Evolutionary conservation across 1,139 yeast genomes (phyloP).

Genomic region (Yamadazyma oceani): DNA sequence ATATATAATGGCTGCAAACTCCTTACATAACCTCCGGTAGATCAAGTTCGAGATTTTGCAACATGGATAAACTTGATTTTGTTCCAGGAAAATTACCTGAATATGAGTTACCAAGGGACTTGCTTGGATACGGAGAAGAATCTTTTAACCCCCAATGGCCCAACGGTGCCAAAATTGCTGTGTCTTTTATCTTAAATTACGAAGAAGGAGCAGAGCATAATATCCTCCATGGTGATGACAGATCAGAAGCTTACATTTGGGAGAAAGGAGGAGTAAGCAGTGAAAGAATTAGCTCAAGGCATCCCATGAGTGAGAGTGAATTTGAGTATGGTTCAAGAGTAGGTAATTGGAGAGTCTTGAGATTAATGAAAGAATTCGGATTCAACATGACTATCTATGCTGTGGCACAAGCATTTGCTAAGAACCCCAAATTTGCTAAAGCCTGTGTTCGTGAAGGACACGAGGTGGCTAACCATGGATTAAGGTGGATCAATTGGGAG

Average conservation of each 20-base stretch:
- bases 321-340: conserved; percentile 18
- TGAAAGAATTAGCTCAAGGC: conserved; percentile 13
- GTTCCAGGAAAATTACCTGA: conserved; percentile 12
- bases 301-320: conserved; percentile 24
- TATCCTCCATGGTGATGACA: conserved; percentile 15
- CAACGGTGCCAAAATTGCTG: conserved; percentile 16
- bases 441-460: conserved; percentile 19
- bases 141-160: conserved; percentile 18
- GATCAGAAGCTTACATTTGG: conserved; percentile 27
- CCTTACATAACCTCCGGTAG: too few species aligned
- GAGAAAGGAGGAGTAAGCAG: conserved; percentile 21
- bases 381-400: conserved; percentile 16
- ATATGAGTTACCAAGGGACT: conserved; percentile 19
- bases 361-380: conserved; percentile 16
- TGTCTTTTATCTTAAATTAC: conserved; percentile 15
- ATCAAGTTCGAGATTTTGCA: too few species aligned
- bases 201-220: conserved; percentile 30
- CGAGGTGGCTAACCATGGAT: conserved; percentile 17
- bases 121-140: conserved; percentile 16
- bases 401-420: conserved; percentile 16
- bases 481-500: conserved; percentile 16
- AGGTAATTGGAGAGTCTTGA: conserved; percentile 16
- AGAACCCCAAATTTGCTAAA: conserved; percentile 15
- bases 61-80: conserved; percentile 14
- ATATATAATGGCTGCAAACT: too few species aligned